Evolutionary conservation across 176 grass and related monocot species (phyloP), one percentile per base, ranked within the genome.

Genomic region (Echinochloa phyllopogon): DNA sequence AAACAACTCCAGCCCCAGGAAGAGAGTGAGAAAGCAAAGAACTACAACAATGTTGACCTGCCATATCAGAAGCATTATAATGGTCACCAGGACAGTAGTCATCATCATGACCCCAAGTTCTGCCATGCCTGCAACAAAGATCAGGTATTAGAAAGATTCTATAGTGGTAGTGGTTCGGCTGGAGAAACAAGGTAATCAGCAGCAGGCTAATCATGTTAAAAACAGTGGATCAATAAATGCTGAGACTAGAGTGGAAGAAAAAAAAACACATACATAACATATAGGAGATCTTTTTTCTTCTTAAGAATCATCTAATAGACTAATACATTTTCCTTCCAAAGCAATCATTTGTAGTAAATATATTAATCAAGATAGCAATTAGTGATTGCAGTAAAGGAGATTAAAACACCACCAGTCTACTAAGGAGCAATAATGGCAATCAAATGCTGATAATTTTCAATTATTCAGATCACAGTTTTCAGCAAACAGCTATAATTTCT

Each of bases 11-110:
- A 99, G 69, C 56, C 93, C 96, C 51, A 99, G 58, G 85, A 96
- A 96, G 84, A 99, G 45, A 23, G 74, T 85, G 23, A 83, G 87
- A 80, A 99, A 99, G 75, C 88, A 95, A 58, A 95, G 66, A 83
- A 96, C 96, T 37, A 92, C 65, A 63, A 99, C 56, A 33, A 99
- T 99, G 72, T 99, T 99, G 82, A 96, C 86, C 90, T 99, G 96
- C 93, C 96, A 96, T 91, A 99, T 99, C 81, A 99, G 59, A 72
- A 99, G 96, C 94, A 99, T 99, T 83, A 99, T 99, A 77, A 99
- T 87, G 59, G 96, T 99, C 48, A 99, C 90, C 63, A 99, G 79
- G 41, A 99, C 76, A 73, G 94, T 96, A 86, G 96, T 99, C 89
- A 89, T 96, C 86, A 92, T 99, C 96, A 99, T 94, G 65, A 99